A percentile compares a stretch with the other conserved stretches of the same genome.
These are phyloP conservation scores for Puccinia horiana DNA, from an alignment of 1,284 basidiomycete genomes.

Conservation along the genomic window DNA sequence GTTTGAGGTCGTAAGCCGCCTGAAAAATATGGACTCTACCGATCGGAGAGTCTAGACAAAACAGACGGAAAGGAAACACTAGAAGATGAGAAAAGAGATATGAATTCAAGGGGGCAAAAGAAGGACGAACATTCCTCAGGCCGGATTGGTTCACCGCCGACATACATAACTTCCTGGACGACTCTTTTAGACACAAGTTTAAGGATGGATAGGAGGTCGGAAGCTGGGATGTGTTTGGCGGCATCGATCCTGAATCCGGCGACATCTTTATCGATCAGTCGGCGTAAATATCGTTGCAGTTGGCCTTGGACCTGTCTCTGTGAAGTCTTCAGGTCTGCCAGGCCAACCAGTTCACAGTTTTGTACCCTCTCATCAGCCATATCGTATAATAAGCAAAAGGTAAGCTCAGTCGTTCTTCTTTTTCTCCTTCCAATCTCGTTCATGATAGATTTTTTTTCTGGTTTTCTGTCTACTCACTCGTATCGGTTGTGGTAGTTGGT, in stretches of 20 bases:
- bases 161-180: constrained; percentile 35
- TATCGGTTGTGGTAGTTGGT: constrained; percentile 21
- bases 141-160: constrained; percentile 22
- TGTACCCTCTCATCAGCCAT: constrained; percentile 27
- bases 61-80: background rate
- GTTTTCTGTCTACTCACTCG: constrained; percentile 1
- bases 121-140: constrained; percentile 38
- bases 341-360: constrained; percentile 45
- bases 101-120: background rate
- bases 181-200: background rate
- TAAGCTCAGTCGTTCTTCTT: background rate
- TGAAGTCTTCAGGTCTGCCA: constrained; percentile 30
- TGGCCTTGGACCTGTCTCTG: background rate
- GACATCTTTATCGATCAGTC: constrained; percentile 3
- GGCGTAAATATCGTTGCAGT: background rate
- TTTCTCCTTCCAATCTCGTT: background rate
- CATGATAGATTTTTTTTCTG: background rate
- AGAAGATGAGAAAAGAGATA: background rate
- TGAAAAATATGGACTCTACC: constrained; percentile 41
- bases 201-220: constrained; percentile 19
- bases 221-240: constrained; percentile 43
- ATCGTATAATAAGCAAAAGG: background rate
- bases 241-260: constrained; percentile 40
- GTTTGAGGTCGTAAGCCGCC: constrained; percentile 33
- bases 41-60: constrained; percentile 35